A percentile compares a stretch with the other conserved stretches of the same genome.
Evolutionary conservation across 106 monocot genomes (phyloP).

Genomic region (Dioscorea alata): DNA sequence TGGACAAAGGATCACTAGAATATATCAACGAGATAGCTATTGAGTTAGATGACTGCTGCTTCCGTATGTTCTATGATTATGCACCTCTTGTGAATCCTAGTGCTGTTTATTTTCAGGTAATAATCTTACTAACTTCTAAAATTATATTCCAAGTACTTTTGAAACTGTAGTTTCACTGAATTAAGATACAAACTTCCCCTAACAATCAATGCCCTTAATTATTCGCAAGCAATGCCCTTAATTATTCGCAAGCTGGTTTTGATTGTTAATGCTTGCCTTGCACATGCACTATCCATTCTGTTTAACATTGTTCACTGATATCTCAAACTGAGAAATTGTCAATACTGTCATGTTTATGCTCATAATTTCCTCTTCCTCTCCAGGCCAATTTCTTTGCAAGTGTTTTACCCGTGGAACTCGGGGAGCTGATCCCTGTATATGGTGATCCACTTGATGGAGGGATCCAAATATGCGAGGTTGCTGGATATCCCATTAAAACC

Average conservation of each 20-base stretch:
- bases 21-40: constrained; percentile 24
- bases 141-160: background rate
- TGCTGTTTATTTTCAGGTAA: constrained; percentile 50
- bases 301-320: background rate
- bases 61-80: constrained; percentile 50
- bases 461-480: constrained; percentile 32
- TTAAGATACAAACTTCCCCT: too few relatives aligned
- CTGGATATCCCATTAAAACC: constrained; percentile 50
- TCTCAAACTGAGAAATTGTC: background rate
- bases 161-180: background rate
- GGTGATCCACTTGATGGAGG: constrained; percentile 5
- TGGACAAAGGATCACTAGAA: constrained; percentile 31
- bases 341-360: too few relatives aligned
- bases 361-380: background rate
- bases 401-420: constrained; percentile 48
- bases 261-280: background rate
- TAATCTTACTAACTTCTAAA: background rate
- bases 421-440: constrained; percentile 25
- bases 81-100: constrained; percentile 12
- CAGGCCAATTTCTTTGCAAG: constrained; percentile 66
- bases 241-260: too few relatives aligned
- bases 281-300: background rate
- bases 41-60: constrained; percentile 48
- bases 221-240: too few relatives aligned
- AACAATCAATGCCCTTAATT: too few relatives aligned